phyloP scores from a whole-genome alignment of 2,329 filamentous ascomycete species.

The Bipolaris cookei region DNA sequence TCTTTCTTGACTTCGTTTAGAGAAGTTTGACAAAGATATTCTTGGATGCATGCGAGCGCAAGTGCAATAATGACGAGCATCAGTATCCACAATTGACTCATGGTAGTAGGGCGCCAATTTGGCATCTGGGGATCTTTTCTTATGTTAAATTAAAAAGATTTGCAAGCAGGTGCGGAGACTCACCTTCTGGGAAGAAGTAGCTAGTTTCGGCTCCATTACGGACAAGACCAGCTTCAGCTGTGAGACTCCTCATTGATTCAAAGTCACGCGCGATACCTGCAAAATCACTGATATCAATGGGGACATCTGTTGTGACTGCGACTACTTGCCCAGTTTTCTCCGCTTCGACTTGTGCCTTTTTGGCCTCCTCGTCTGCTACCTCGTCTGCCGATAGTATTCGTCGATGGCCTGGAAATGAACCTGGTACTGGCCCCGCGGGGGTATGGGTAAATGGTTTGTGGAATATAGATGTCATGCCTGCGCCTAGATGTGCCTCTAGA shows the following conservation, averaged over 20 bases:
- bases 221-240: constrained; percentile 16
- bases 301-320: constrained; percentile 49
- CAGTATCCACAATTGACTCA: constrained; percentile 47
- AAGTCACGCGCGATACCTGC: constrained; percentile 44
- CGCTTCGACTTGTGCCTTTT: constrained; percentile 52
- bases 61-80: constrained; percentile 45
- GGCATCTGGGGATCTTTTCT: constrained; percentile 48
- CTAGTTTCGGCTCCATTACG: constrained; percentile 39
- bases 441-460: constrained; percentile 45
- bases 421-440: constrained; percentile 17
- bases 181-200: constrained; percentile 49
- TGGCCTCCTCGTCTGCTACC: constrained; percentile 26
- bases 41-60: constrained; percentile 44
- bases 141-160: constrained; percentile 3
- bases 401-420: constrained; percentile 27
- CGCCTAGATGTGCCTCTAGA: constrained; percentile 45
- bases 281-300: constrained; percentile 53
- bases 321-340: constrained; percentile 54
- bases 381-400: constrained; percentile 29
- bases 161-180: not conserved
- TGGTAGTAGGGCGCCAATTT: constrained; percentile 49
- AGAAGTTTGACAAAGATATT: constrained; percentile 47
- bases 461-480: constrained; percentile 45
- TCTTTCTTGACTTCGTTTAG: constrained; percentile 29
- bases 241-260: constrained; percentile 39